These are phyloP conservation scores for Osmanthus fragrans DNA, from an alignment of 257 asterid genomes.

Conservation along the genomic window DNA sequence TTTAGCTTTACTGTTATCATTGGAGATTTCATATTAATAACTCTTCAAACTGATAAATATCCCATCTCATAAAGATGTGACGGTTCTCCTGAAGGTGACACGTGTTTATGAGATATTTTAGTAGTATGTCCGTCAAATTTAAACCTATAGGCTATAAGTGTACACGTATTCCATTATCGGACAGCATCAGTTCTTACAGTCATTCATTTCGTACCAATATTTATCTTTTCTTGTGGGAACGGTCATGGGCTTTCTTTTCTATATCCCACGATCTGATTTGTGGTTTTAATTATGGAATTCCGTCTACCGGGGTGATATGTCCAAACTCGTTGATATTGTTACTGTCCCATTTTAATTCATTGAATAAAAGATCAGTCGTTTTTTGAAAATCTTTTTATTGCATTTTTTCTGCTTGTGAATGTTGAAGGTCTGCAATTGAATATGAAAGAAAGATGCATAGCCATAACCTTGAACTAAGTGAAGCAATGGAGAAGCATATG, in stretches of 20 bases:
- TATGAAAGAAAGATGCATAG: slow-evolving; percentile 64
- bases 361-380: not conserved
- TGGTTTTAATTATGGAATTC: not conserved
- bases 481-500: slow-evolving; percentile 70
- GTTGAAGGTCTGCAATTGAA: slow-evolving; percentile 73
- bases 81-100: not conserved
- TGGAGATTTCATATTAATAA: not conserved
- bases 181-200: not conserved
- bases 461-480: slow-evolving; percentile 50
- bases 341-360: not conserved
- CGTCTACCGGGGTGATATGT: not conserved
- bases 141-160: not conserved
- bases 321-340: not conserved
- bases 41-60: not conserved
- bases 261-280: not conserved
- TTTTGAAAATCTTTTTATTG: slow-evolving; percentile 5
- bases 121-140: not conserved
- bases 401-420: slow-evolving; percentile 23
- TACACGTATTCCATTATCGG: not conserved
- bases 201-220: not conserved
- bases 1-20: slow-evolving; percentile 1
- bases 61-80: not conserved
- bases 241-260: not conserved
- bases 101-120: slow-evolving; percentile 6
- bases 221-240: not conserved